phyloP scores from a whole-genome alignment of 108 stramenopile genomes.

The Ochromonas danica region DNA sequence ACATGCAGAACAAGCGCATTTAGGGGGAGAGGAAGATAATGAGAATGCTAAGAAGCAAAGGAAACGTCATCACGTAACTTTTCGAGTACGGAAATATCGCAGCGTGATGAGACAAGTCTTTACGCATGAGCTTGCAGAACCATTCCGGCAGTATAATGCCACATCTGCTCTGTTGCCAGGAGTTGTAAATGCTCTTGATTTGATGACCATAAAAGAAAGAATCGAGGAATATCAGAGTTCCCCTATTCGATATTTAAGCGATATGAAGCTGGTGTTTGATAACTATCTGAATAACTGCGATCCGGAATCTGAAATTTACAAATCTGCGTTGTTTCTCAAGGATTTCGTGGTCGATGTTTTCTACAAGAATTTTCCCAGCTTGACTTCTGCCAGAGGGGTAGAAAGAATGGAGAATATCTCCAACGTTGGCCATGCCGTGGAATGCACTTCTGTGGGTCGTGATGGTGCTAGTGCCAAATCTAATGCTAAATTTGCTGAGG shows the following conservation, averaged over 20 bases:
- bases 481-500: neutral
- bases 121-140: neutral
- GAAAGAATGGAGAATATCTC: neutral
- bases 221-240: neutral
- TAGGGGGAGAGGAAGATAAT: neutral
- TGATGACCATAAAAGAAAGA: neutral
- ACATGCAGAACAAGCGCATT: neutral
- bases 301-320: neutral
- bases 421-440: neutral
- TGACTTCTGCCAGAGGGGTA: neutral
- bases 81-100: neutral
- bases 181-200: neutral
- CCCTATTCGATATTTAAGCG: neutral
- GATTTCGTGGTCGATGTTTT: neutral
- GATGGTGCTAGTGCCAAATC: neutral
- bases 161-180: neutral
- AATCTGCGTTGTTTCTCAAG: neutral
- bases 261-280: slow-evolving; percentile 19
- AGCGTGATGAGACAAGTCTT: neutral
- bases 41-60: neutral
- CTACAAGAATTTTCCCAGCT: neutral
- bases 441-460: neutral
- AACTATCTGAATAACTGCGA: neutral
- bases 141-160: too few species aligned
- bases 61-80: neutral